These are phyloP conservation scores for Rhizopogon roseolus DNA, from an alignment of 768 basidiomycete species.

Conservation along the genomic window DNA sequence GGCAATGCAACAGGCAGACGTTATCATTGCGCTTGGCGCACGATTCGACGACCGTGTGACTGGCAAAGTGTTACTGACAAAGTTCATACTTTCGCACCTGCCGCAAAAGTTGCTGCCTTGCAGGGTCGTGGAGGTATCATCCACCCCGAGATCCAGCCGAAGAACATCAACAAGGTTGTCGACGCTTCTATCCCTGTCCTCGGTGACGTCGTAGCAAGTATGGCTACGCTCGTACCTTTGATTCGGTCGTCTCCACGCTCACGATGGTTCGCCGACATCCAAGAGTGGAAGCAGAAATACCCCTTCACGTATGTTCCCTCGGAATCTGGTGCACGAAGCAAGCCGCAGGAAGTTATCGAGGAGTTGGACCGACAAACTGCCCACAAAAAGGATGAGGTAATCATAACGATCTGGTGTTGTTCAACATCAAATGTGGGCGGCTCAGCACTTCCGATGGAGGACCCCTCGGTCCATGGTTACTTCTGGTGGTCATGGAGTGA, in stretches of 20 bases:
- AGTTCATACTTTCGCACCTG: constrained; percentile 85
- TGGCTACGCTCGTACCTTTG: constrained; percentile 77
- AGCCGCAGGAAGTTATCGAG: constrained; percentile 96
- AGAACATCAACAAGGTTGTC: constrained; percentile 99
- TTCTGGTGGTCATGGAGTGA: constrained; percentile 89
- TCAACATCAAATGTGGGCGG: constrained; percentile 99
- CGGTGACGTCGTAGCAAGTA: constrained; percentile 86
- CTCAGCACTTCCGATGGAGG: constrained; percentile 90
- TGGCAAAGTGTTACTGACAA: too few species aligned
- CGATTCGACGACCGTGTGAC: constrained; percentile 99
- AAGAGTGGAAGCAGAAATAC: constrained; percentile 78
- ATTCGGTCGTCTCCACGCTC: constrained; percentile 60
- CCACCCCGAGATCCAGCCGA: constrained; percentile 97
- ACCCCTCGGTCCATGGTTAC: constrained; percentile 86
- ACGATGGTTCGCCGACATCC: constrained; percentile 83
- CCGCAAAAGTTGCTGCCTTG: constrained; percentile 78
- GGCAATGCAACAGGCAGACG: constrained; percentile 96
- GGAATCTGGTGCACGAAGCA: constrained; percentile 54
- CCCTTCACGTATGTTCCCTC: constrained; percentile 86
- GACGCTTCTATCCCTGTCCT: constrained; percentile 91
- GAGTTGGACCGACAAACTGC: constrained; percentile 82
- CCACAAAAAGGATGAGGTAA: constrained; percentile 78
- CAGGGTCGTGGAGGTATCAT: constrained; percentile 93
- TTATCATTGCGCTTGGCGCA: constrained; percentile 94
- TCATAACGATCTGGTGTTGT: constrained; percentile 95